A percentile compares a stretch with the other conserved stretches of the same genome.
Evolutionary conservation across 164 flowering plant species (phyloP).

Genomic region (Amborella trichopoda): DNA sequence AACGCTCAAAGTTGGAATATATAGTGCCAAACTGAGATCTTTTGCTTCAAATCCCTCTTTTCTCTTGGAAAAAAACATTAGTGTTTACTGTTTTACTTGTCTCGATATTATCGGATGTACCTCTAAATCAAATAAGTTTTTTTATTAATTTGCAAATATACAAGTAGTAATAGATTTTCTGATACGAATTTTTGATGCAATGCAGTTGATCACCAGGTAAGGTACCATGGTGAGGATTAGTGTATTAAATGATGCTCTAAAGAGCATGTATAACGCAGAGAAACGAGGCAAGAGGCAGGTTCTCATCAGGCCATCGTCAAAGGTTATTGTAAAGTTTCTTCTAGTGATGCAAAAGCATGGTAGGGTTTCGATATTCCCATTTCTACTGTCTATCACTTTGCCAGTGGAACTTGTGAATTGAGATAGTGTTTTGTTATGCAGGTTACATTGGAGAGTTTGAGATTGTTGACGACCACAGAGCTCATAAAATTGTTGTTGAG

Average conservation of each 20-base stretch:
- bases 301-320: slow-evolving; percentile 66
- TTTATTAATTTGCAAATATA: no score
- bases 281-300: slow-evolving; percentile 62
- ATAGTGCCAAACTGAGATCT: no score
- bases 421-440: slow-evolving; percentile 3
- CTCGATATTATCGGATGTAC: no score
- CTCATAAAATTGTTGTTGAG: slow-evolving; percentile 60
- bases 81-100: no score
- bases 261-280: slow-evolving; percentile 71
- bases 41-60: no score
- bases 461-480: slow-evolving; percentile 54
- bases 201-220: no score
- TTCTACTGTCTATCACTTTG: no score
- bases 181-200: no score
- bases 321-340: slow-evolving; percentile 57
- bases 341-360: slow-evolving; percentile 68
- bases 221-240: slow-evolving; percentile 10
- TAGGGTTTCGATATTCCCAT: slow-evolving; percentile 5
- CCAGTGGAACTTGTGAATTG: not conserved
- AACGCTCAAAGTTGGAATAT: no score
- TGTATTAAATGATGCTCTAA: slow-evolving; percentile 59
- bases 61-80: no score
- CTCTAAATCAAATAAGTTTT: no score
- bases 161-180: no score
- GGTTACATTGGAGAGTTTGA: slow-evolving; percentile 70